phyloP scores from a whole-genome alignment of 2,329 filamentous ascomycete species.

The Talaromyces sp. region DNA sequence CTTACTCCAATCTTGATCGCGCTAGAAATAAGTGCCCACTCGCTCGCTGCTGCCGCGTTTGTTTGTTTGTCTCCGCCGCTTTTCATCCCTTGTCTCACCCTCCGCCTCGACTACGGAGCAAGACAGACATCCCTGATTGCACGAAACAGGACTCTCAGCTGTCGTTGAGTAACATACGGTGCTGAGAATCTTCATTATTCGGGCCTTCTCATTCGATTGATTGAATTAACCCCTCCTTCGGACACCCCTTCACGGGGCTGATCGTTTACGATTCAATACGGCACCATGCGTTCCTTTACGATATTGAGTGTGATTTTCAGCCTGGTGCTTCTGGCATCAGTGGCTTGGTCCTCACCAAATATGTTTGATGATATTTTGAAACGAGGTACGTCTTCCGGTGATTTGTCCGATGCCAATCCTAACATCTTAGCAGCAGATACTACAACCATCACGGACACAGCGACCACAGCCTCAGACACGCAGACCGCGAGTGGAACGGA shows the following conservation, averaged over 20 bases:
- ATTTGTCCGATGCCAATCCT: background rate
- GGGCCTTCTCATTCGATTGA: background rate
- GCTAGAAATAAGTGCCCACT: conserved; percentile 1
- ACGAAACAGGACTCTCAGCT: background rate
- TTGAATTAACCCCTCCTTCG: conserved; percentile 7
- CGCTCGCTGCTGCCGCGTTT: conserved; percentile 1
- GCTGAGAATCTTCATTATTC: background rate
- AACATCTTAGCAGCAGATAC: background rate
- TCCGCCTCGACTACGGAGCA: background rate
- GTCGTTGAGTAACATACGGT: background rate
- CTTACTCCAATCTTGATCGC: background rate
- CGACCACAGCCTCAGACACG: conserved; percentile 15
- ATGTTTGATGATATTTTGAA: conserved; percentile 21
- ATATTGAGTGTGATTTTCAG: conserved; percentile 33
- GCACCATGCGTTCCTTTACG: conserved; percentile 32
- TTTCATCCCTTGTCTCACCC: conserved; percentile 13
- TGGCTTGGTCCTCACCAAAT: conserved; percentile 29
- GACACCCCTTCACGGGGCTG: conserved; percentile 12
- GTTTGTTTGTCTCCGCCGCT: background rate
- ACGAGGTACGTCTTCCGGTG: conserved; percentile 1
- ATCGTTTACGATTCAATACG: conserved; percentile 1
- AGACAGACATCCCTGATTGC: background rate
- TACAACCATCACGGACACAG: conserved; percentile 18
- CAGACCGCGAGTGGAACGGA: background rate
- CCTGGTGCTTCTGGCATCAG: conserved; percentile 31